Evolutionary conservation across 1,284 basidiomycete genomes (phyloP), one percentile per base, ranked within the genome.

Genomic region (Heliocybe sulcata): DNA sequence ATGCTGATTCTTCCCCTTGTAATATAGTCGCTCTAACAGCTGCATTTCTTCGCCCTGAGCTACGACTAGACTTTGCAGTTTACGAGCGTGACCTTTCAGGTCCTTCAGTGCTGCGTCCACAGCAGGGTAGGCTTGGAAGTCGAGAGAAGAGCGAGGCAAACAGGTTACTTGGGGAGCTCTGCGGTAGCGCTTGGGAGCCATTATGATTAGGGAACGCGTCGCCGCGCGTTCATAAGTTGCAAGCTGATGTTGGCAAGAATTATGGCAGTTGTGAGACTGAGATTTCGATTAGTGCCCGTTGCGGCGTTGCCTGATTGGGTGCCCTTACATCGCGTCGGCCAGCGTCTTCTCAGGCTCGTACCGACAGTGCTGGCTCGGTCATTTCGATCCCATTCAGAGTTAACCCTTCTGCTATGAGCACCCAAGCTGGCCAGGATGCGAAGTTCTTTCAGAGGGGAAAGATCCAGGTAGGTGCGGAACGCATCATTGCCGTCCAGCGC

Each of bases 361-460:
- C 12, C 4, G 29, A 31, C 29, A 12, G 12, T 12, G 29, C 29
- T 31, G 29, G 29, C 29, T 4, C 6, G 29, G 29, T 31, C 29
- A 31, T 16, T 9, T 20, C 19, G 38, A 16, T 8, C n/a, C 4
- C 38, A 3, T 42, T 20, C 38, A 9, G 38, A 42, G 16, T 12
- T 31, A 12, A 31, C 33, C 19, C 38, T 20, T 25, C 49, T 35
- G 31, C 26, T 16, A 49, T 49, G 47, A 49, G 47, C 23, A 9
- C 23, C 14, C 47, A 80, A 47, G 80, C 82, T 65, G 87, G 88
- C 55, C 88, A 92, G 73, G 90, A 92, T 79, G 90, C 89, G 52
- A 92, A 92, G 65, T 92, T 92, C 79, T 92, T 92, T 65, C 83
- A 91, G 66, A 81, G 93, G 60, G 92, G 92, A 60, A 95, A 95